phyloP scores from a whole-genome alignment of 192 early-diverging fungal species.

The Coemansia furcata region DNA sequence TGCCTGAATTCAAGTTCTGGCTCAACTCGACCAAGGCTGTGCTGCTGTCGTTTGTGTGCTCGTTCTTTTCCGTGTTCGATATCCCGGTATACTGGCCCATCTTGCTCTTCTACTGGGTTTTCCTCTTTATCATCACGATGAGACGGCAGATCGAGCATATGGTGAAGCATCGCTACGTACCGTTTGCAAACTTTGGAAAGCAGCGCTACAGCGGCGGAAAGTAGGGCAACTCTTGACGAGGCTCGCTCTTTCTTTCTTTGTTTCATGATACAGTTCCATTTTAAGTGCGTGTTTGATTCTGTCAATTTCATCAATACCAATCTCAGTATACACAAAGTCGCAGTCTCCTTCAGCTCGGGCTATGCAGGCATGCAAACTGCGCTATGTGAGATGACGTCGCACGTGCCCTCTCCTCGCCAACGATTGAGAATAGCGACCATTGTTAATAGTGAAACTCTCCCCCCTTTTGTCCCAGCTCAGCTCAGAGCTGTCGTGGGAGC shows the following conservation, averaged over 20 bases:
- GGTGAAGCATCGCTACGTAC: conserved; percentile 92
- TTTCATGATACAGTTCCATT: neutral
- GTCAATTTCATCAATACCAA: neutral
- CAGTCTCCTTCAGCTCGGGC: neutral
- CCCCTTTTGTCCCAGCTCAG: neutral
- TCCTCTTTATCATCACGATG: conserved; percentile 95
- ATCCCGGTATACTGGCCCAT: conserved; percentile 99
- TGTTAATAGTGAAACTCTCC: neutral
- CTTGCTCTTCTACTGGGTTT: conserved; percentile 91
- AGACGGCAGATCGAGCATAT: conserved; percentile 95
- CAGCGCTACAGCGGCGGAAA: conserved; percentile 57
- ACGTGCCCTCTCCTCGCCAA: neutral
- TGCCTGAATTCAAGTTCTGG: conserved; percentile 99
- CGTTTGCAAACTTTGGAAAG: conserved; percentile 77
- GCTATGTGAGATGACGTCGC: neutral
- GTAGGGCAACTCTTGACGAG: conserved; percentile 5
- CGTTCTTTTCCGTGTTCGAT: conserved; percentile 85
- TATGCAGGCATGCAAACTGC: neutral
- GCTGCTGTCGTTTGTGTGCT: conserved; percentile 79
- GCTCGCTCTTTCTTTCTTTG: neutral
- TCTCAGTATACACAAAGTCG: neutral
- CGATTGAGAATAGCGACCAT: neutral
- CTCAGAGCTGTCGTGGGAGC: conserved; percentile 1
- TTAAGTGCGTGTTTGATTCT: conserved; percentile 2
- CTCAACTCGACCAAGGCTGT: conserved; percentile 79